A percentile compares a stretch with the other conserved stretches of the same genome.
Conservation (phyloP, 1,139 yeast species). For the Debaryomyces coudertii region DNA sequence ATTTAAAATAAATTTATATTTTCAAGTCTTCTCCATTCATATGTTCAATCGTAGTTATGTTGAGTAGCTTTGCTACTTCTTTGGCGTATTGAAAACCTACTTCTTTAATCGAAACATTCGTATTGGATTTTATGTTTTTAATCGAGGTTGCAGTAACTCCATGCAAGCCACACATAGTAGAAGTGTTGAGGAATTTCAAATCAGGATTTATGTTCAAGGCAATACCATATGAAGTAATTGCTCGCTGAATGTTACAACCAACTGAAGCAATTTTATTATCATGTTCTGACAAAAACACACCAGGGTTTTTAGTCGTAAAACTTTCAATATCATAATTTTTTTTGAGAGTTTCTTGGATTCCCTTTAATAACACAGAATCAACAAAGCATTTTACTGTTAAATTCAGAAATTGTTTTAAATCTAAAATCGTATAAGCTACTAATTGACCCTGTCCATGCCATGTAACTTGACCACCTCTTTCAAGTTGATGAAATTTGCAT, state of each 20-base stretch:
- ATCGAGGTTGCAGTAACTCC: slow-evolving; percentile 51
- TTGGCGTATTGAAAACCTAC: slow-evolving; percentile 56
- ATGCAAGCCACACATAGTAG: slow-evolving; percentile 86
- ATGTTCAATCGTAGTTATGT: slow-evolving; percentile 50
- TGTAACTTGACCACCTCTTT: slow-evolving; percentile 96
- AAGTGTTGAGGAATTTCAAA: slow-evolving; percentile 64
- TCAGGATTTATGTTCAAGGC: slow-evolving; percentile 81
- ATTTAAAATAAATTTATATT: slow-evolving; percentile 6
- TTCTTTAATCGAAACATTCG: slow-evolving; percentile 34
- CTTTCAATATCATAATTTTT: slow-evolving; percentile 48
- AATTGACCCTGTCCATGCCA: slow-evolving; percentile 97
- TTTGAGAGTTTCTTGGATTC: slow-evolving; percentile 58
- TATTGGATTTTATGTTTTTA: slow-evolving; percentile 24
- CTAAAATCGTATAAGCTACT: slow-evolving; percentile 82
- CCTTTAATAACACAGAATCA: slow-evolving; percentile 61
- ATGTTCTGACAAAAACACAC: slow-evolving; percentile 68
- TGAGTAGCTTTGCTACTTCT: slow-evolving; percentile 53
- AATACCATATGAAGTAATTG: slow-evolving; percentile 87
- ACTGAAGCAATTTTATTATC: slow-evolving; percentile 80
- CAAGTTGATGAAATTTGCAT: slow-evolving; percentile 64
- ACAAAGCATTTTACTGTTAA: slow-evolving; percentile 79
- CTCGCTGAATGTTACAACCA: slow-evolving; percentile 84
- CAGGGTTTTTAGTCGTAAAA: slow-evolving; percentile 69
- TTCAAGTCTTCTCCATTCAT: slow-evolving; percentile 33
- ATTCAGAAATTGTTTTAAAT: slow-evolving; percentile 60